phyloP scores from a whole-genome alignment of 139 green algal genomes.

The Coelastrella sp. region DNA sequence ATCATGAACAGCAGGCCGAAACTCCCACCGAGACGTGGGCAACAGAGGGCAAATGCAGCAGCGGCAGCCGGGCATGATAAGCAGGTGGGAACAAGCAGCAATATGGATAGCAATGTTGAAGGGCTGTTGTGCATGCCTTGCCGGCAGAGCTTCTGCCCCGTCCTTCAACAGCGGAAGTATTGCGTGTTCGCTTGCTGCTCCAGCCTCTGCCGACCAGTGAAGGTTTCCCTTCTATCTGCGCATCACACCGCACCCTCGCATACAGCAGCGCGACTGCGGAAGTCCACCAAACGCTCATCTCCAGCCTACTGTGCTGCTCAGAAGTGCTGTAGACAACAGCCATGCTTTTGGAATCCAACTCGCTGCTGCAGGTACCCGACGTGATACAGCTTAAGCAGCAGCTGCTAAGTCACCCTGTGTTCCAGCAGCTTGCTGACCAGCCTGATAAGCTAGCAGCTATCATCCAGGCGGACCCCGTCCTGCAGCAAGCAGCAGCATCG shows the following conservation, averaged over 20 bases:
- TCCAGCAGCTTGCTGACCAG: slow-evolving; percentile 11
- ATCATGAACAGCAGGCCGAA: neutral
- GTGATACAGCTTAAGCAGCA: slow-evolving; percentile 15
- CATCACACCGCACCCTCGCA: too few relatives aligned
- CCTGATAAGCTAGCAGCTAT: slow-evolving; percentile 3
- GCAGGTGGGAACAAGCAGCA: neutral
- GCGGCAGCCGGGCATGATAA: neutral
- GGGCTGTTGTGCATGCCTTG: too few relatives aligned
- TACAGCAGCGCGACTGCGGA: too few relatives aligned
- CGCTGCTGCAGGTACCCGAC: neutral
- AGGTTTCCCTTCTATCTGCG: too few relatives aligned
- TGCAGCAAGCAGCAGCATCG: slow-evolving; percentile 6
- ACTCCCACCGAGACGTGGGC: neutral
- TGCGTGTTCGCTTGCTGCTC: too few relatives aligned
- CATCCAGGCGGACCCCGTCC: neutral
- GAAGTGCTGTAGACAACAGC: neutral
- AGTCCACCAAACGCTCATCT: neutral
- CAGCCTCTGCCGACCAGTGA: too few relatives aligned
- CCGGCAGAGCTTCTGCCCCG: too few relatives aligned
- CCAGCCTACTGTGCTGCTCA: neutral
- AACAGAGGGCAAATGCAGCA: neutral
- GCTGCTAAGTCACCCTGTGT: neutral
- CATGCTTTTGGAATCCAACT: neutral
- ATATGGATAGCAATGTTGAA: too few relatives aligned
- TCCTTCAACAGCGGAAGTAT: too few relatives aligned